Conservation (phyloP, 352 stramenopile genomes). For the Globisporangium spiculum region DNA sequence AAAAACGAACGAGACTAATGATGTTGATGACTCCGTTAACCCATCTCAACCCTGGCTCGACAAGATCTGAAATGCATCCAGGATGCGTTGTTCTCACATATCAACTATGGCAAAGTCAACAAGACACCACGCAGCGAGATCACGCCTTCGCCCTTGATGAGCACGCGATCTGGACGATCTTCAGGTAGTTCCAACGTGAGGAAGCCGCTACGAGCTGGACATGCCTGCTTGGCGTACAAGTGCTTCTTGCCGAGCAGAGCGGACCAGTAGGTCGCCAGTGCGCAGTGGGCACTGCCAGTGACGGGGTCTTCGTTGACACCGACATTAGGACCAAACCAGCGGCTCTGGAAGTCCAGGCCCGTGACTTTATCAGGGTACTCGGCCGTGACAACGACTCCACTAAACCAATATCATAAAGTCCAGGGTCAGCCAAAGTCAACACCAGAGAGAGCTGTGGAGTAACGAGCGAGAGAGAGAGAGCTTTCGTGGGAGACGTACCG, state of each 20-base stretch:
- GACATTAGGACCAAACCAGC: slow-evolving; percentile 88
- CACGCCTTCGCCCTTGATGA: slow-evolving; percentile 43
- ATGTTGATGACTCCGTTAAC: not conserved
- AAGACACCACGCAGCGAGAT: slow-evolving; percentile 31
- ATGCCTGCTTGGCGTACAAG: slow-evolving; percentile 45
- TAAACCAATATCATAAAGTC: slow-evolving; percentile 8
- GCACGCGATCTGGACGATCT: slow-evolving; percentile 28
- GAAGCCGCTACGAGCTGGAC: slow-evolving; percentile 39
- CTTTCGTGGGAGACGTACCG: slow-evolving; percentile 13
- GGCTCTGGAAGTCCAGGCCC: slow-evolving; percentile 49
- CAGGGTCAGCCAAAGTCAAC: not conserved
- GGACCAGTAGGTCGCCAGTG: slow-evolving; percentile 85
- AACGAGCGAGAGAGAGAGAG: not conserved
- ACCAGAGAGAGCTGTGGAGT: not conserved
- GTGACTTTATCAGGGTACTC: slow-evolving; percentile 18
- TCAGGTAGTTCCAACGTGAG: slow-evolving; percentile 36
- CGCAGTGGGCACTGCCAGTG: slow-evolving; percentile 90
- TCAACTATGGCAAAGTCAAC: slow-evolving; percentile 9
- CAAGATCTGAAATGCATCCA: no score
- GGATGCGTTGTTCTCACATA: no score
- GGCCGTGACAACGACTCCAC: slow-evolving; percentile 33
- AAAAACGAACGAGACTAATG: not conserved
- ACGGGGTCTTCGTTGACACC: slow-evolving; percentile 93
- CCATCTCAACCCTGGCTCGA: not conserved
- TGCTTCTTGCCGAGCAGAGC: slow-evolving; percentile 35